Evolutionary conservation across 1,139 yeast genomes (phyloP).

Genomic region (Meyerozyma sp.): DNA sequence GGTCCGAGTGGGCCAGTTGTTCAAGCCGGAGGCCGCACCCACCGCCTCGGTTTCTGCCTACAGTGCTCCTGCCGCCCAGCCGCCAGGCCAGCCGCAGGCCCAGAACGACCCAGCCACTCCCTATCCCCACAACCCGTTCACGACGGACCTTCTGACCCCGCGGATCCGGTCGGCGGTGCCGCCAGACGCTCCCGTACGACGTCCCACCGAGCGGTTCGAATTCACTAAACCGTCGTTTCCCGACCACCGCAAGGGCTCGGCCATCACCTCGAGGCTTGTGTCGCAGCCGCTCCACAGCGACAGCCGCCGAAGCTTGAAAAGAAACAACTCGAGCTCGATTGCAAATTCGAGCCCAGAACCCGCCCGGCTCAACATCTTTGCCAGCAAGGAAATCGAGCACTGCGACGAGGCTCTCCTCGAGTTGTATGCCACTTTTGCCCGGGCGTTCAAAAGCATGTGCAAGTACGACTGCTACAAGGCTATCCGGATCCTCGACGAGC

Average conservation of each 20-base stretch:
- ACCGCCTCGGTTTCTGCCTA: neutral
- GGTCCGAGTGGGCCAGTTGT: slow-evolving; percentile 58
- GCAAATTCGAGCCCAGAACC: slow-evolving; percentile 1
- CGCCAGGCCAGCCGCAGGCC: neutral
- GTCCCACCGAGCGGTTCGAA: slow-evolving; percentile 23
- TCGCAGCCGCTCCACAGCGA: slow-evolving; percentile 34
- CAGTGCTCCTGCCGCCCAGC: neutral
- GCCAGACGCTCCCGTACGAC: slow-evolving; percentile 54
- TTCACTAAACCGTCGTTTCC: slow-evolving; percentile 33
- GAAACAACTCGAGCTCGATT: slow-evolving; percentile 3
- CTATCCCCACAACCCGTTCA: neutral
- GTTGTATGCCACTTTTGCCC: slow-evolving; percentile 58
- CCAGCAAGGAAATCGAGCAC: slow-evolving; percentile 30
- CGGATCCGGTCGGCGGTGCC: slow-evolving; percentile 33
- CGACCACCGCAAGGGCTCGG: slow-evolving; percentile 30
- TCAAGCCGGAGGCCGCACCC: slow-evolving; percentile 22
- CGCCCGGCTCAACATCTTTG: slow-evolving; percentile 5
- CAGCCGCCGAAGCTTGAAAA: slow-evolving; percentile 6
- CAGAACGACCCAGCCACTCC: neutral
- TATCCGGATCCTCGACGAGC: slow-evolving; percentile 56
- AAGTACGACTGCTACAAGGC: slow-evolving; percentile 80
- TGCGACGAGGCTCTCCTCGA: slow-evolving; percentile 44
- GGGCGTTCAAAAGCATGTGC: slow-evolving; percentile 58
- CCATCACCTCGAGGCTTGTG: slow-evolving; percentile 49
- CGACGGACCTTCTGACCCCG: slow-evolving; percentile 32